phyloP scores from a whole-genome alignment of 108 stramenopile species.

The Nitzschia palea region DNA sequence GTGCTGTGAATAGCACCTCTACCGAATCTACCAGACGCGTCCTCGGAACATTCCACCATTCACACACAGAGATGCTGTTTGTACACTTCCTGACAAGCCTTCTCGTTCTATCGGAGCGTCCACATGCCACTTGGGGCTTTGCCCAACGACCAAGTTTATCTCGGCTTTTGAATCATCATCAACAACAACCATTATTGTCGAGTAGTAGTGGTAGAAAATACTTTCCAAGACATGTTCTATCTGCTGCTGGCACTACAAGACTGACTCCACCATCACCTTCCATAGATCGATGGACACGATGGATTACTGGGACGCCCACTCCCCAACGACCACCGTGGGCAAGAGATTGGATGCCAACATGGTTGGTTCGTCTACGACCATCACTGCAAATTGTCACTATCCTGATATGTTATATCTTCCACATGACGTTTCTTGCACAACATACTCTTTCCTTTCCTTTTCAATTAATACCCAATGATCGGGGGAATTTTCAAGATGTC shows the following conservation, averaged over 20 bases:
- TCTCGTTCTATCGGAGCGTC: no score
- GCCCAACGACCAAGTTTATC: no score
- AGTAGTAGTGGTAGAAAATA: no score
- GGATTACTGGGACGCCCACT: neutral
- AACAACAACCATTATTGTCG: neutral
- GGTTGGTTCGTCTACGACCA: constrained; percentile 39
- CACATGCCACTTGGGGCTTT: no score
- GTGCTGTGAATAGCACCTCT: no score
- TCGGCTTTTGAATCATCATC: neutral
- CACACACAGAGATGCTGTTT: no score
- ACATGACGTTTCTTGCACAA: constrained; percentile 75
- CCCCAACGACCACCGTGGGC: constrained; percentile 54
- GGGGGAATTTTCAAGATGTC: constrained; percentile 80
- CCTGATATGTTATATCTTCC: constrained; percentile 54
- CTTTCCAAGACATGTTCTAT: neutral
- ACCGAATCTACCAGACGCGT: no score
- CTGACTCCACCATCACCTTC: neutral
- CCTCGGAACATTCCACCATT: no score
- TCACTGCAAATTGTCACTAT: constrained; percentile 46
- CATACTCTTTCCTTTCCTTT: constrained; percentile 75
- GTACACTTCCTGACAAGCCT: no score
- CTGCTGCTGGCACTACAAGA: neutral
- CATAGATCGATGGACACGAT: neutral
- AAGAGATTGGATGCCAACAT: constrained; percentile 68
- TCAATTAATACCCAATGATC: constrained; percentile 85